Evolutionary conservation across 2,329 filamentous ascomycete species (phyloP), one percentile per base, ranked within the genome.

Genomic region (Phaeosphaeria sp.): DNA sequence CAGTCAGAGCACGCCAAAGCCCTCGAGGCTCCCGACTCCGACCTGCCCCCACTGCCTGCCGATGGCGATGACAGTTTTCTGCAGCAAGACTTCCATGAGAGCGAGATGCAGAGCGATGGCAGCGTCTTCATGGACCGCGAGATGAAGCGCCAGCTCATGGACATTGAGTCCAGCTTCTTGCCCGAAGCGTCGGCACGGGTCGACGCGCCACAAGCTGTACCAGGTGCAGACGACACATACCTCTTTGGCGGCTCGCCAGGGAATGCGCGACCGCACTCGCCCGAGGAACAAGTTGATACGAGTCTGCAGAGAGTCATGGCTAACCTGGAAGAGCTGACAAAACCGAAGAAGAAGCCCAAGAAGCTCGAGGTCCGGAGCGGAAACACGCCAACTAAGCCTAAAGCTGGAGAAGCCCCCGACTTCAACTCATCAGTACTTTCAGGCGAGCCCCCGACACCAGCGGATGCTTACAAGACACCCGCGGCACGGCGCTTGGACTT

Each of bases 91-190:
- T 64, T 69, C 46, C 66, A 62, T 20, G 70, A 76, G 48, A 69
- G 64, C 59, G 62, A 69, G 15, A 36, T 68, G 17, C 68, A 71
- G n/a, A 72, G 70, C 53, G 78, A 80, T 42, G 78, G 69, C 36
- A 78, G 78, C 56, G 75, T 69, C 15, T 62, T 87, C 36, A 81
- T 86, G 64, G 85, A 88, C 71, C 78, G 78, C 52, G 85, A 87
- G 66, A 87, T 88, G 83, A 82, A 82, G 63, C 79, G 82, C 56
- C 84, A 84, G 62, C 72, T 89, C 61, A 82, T 85, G 79, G 86
- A 89, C 63, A 81, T 88, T 54, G 86, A 88, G 69, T 88, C 86
- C 3, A 88, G 85, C 67, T 88, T 89, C 64, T 60, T 88, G 46
- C 86, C 85, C 0, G 85, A 87, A 46, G 77, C 80, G 1, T 83